Evolutionary conservation across 768 basidiomycete species (phyloP).

Genomic region (Lyophyllum atratum): DNA sequence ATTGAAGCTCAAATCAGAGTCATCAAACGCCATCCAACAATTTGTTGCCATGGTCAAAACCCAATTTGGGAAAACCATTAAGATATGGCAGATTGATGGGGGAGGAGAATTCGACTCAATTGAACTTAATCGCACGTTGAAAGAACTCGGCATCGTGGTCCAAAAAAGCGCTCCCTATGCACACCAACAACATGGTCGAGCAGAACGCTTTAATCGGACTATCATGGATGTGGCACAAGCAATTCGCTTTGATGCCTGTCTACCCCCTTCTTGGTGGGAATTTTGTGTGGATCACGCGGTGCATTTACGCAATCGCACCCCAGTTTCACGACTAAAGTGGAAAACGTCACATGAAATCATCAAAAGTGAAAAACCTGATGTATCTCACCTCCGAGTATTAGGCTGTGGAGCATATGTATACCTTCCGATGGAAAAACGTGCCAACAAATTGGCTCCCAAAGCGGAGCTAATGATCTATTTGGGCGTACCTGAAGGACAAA

Average conservation of each 20-base stretch:
- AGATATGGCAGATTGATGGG: background rate
- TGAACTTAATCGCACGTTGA: background rate
- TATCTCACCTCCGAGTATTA: slow-evolving; percentile 1
- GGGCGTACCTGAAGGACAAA: background rate
- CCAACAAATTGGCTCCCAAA: background rate
- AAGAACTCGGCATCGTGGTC: background rate
- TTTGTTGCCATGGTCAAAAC: background rate
- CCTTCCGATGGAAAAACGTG: background rate
- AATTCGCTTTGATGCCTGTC: background rate
- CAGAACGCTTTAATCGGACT: background rate
- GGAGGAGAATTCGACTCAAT: background rate
- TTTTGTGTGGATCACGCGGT: slow-evolving; percentile 1
- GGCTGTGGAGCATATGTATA: slow-evolving; percentile 11
- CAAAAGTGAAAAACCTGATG: background rate
- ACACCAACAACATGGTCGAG: background rate
- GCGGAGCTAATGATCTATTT: background rate
- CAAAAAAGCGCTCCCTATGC: background rate
- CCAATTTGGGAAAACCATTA: background rate
- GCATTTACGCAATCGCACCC: background rate
- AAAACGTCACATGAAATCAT: background rate
- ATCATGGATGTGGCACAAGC: slow-evolving; percentile 1
- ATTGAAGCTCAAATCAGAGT: background rate
- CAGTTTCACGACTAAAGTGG: background rate
- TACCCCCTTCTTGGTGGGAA: slow-evolving; percentile 5
- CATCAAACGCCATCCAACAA: background rate